These are phyloP conservation scores for Clitopilus passeckerianus DNA, from an alignment of 768 basidiomycete genomes.

Conservation along the genomic window DNA sequence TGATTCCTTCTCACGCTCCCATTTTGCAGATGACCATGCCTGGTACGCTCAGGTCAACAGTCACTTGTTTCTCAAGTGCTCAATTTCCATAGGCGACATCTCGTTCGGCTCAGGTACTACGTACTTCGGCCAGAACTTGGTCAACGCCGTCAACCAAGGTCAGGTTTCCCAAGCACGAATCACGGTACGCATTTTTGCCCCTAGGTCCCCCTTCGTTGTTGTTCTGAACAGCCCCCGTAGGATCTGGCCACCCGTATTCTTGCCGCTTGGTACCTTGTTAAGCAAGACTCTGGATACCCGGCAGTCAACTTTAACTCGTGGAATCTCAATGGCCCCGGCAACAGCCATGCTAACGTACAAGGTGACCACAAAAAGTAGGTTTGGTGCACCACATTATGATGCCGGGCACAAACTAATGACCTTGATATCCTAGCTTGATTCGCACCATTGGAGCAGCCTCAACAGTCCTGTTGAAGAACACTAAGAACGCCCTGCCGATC, in stretches of 20 bases:
- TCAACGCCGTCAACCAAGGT: conserved; percentile 54
- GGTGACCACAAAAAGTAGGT: conserved; percentile 45
- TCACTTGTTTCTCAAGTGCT: not conserved
- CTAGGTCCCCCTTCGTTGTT: not conserved
- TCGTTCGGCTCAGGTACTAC: conserved; percentile 38
- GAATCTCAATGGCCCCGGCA: conserved; percentile 30
- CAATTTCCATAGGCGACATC: conserved; percentile 32
- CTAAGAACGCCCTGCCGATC: conserved; percentile 37
- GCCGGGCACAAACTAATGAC: not conserved
- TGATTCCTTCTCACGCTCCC: too few species aligned
- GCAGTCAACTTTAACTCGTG: conserved; percentile 57
- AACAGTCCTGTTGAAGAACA: conserved; percentile 62
- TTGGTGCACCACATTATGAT: not conserved
- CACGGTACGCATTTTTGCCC: conserved; percentile 35
- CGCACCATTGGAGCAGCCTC: conserved; percentile 57
- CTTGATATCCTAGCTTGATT: conserved; percentile 35
- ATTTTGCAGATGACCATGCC: conserved; percentile 64
- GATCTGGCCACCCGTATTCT: conserved; percentile 72
- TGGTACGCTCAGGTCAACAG: conserved; percentile 22
- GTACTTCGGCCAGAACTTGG: conserved; percentile 60
- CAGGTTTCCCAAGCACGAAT: conserved; percentile 53
- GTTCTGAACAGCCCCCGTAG: conserved; percentile 13
- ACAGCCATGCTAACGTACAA: conserved; percentile 51
- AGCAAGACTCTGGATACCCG: conserved; percentile 55
- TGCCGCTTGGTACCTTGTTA: conserved; percentile 52